These are phyloP conservation scores for Thermochaetoides thermophila DNA, from an alignment of 495 filamentous ascomycete species.

Conservation along the genomic window DNA sequence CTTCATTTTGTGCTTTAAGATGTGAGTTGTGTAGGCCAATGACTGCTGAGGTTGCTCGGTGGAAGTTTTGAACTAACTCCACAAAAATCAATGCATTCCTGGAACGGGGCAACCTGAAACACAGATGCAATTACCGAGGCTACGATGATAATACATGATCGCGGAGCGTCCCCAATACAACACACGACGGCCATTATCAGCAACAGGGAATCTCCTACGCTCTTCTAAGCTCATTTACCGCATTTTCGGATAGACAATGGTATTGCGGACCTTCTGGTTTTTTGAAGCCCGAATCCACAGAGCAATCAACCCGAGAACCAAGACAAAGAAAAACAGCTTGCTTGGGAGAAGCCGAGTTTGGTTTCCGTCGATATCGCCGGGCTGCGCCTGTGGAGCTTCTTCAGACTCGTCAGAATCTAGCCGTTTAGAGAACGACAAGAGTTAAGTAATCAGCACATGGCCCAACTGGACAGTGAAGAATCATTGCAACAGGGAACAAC, in stretches of 20 bases:
- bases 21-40: neutral
- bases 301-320: slow-evolving; percentile 21
- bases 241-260: slow-evolving; percentile 6
- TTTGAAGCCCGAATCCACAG: slow-evolving; percentile 19
- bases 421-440: no score
- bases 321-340: slow-evolving; percentile 25
- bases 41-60: no score
- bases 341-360: slow-evolving; percentile 21
- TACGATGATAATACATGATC: no score
- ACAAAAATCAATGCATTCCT: slow-evolving; percentile 8
- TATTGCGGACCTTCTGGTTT: neutral
- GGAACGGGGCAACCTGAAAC: slow-evolving; percentile 11
- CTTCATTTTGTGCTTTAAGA: slow-evolving; percentile 52
- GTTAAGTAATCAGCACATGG: no score
- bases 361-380: slow-evolving; percentile 10
- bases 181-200: no score
- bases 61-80: neutral
- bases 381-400: neutral
- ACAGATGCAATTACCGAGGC: slow-evolving; percentile 7
- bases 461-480: no score
- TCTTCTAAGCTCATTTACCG: no score
- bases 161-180: no score
- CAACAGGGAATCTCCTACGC: no score
- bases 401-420: slow-evolving; percentile 2
- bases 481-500: no score